Conservation (phyloP, 148 eudicot genomes). For the Euryodendron excelsum region DNA sequence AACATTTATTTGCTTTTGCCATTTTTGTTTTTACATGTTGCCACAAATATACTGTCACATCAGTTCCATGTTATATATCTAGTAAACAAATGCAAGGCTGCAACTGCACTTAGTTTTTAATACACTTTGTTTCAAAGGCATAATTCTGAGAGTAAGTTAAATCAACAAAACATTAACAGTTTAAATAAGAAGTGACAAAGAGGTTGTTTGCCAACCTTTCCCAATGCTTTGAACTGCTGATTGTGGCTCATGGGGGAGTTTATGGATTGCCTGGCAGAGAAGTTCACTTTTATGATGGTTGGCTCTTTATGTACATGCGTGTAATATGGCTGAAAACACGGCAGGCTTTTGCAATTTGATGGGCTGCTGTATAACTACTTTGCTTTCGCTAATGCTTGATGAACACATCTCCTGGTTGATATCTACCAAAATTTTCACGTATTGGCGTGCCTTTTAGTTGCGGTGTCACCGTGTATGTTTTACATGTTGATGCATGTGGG, state of each 20-base stretch:
- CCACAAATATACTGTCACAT: neutral
- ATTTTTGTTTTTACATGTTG: neutral
- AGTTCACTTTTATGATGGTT: neutral
- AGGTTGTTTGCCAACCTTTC: neutral
- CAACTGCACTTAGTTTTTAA: neutral
- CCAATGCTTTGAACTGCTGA: neutral
- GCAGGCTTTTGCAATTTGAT: neutral
- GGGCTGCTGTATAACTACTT: neutral
- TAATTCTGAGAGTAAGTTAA: neutral
- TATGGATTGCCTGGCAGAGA: no score
- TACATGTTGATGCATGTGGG: neutral
- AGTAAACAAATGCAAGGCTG: neutral
- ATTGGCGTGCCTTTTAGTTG: neutral
- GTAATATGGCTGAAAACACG: neutral
- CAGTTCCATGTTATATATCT: neutral
- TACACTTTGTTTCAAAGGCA: neutral
- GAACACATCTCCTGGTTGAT: neutral
- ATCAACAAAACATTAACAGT: neutral
- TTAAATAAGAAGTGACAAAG: constrained; percentile 2
- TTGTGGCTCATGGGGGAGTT: neutral
- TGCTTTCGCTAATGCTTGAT: neutral
- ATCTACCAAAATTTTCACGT: neutral
- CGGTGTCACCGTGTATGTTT: neutral
- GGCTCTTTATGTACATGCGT: no score
- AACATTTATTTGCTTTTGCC: neutral